Evolutionary conservation across 495 filamentous ascomycete species (phyloP).

Genomic region (Aspergillus coremiiformis): DNA sequence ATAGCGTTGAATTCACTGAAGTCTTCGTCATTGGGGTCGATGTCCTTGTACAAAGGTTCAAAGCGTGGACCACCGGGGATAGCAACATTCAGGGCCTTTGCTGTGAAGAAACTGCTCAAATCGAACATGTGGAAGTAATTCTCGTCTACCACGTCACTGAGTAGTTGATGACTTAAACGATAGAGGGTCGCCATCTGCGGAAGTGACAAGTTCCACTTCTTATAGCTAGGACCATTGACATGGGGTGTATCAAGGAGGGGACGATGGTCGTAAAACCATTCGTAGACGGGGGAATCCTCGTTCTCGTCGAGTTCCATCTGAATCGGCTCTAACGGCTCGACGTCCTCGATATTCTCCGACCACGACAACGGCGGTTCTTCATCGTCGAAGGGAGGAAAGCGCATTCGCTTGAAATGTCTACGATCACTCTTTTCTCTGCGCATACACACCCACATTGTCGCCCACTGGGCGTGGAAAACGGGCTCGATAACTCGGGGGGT

Average conservation of each 20-base stretch:
- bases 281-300: constrained; percentile 86
- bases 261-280: constrained; percentile 97
- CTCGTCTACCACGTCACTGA: constrained; percentile 88
- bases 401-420: constrained; percentile 96
- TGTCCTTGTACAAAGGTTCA: constrained; percentile 97
- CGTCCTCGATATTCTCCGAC: constrained; percentile 98
- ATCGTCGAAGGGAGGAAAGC: constrained; percentile 97
- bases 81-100: constrained; percentile 94
- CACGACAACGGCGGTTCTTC: constrained; percentile 96
- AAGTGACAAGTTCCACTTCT: constrained; percentile 86
- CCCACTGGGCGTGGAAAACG: constrained; percentile 98
- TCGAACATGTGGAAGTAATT: constrained; percentile 99
- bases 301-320: constrained; percentile 97
- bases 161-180: constrained; percentile 80
- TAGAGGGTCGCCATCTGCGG: constrained; percentile 96
- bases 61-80: constrained; percentile 96
- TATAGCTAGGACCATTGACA: constrained; percentile 96
- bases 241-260: constrained; percentile 87
- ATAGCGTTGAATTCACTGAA: constrained; percentile 99
- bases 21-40: constrained; percentile 98
- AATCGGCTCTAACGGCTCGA: constrained; percentile 95
- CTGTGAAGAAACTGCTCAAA: constrained; percentile 87
- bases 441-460: constrained; percentile 99
- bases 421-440: constrained; percentile 95
- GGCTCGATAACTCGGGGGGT: constrained; percentile 95